phyloP scores from a whole-genome alignment of 345 rosid genomes.

The Sisymbrium irio region DNA sequence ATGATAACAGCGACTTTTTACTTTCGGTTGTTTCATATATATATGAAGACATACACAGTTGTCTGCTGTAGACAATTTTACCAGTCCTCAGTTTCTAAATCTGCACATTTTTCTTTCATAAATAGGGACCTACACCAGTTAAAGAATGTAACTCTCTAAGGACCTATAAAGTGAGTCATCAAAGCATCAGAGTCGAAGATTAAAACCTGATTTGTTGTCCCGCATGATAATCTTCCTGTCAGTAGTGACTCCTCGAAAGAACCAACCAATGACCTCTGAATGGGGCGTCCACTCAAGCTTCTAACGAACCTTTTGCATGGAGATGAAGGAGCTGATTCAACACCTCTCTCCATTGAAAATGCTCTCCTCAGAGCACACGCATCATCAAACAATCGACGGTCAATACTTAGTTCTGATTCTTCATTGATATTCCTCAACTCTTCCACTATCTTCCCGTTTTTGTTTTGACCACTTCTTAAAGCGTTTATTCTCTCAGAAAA shows the following conservation, averaged over 20 bases:
- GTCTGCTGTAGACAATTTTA: not conserved
- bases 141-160: not conserved
- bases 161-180: slow-evolving; percentile 1
- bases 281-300: slow-evolving; percentile 72
- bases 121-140: not conserved
- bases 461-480: slow-evolving; percentile 31
- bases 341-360: slow-evolving; percentile 53
- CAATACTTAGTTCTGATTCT: slow-evolving; percentile 39
- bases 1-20: not conserved
- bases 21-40: slow-evolving; percentile 19
- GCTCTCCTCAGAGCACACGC: slow-evolving; percentile 48
- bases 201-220: slow-evolving; percentile 64
- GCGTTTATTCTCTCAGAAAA: slow-evolving; percentile 52
- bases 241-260: slow-evolving; percentile 94
- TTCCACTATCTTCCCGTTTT: slow-evolving; percentile 38
- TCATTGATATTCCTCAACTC: slow-evolving; percentile 39
- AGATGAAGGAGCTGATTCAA: slow-evolving; percentile 46
- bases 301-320: slow-evolving; percentile 50
- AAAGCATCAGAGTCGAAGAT: slow-evolving; percentile 1
- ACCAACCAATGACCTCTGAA: slow-evolving; percentile 90
- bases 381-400: slow-evolving; percentile 61
- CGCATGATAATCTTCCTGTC: slow-evolving; percentile 78
- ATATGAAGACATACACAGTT: not conserved
- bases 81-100: not conserved
- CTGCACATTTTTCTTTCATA: not conserved